Evolutionary conservation across 2,329 filamentous ascomycete species (phyloP), one percentile per base, ranked within the genome.

Genomic region (Diaporthe destruens): DNA sequence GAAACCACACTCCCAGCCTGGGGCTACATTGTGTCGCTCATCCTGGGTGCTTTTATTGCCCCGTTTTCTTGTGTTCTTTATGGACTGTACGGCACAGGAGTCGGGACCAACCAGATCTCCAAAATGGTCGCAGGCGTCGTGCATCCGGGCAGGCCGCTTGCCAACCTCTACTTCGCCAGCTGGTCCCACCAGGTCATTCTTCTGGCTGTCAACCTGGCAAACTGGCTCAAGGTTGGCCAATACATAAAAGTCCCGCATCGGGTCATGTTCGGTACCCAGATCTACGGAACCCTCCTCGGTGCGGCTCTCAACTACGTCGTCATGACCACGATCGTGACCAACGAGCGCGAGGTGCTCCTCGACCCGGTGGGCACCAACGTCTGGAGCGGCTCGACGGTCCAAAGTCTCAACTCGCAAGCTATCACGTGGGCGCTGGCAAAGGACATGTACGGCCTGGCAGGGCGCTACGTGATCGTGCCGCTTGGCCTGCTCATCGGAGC

Each of bases 291-390:
- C 7, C 44, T 80, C 16, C 70, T 82, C 18, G 81, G 81, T 6
- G 81, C 81, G 4, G 65, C 83, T 8, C 79, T 84, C 74, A 84
- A 84, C 71, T 83, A 78, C 61, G 74, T 81, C 49, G 80, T 82
- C 76, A 82, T 81, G 79, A 74, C 74, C 71, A 78, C 76, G n/a
- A 83, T 85, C 57, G 80, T 83, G 16, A 72, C 78, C 16, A 80
- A 80, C 70, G 82, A 85, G 74, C 74, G 74, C 20, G 74, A 79
- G 0, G 81, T 83, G 53, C 76, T 85, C 3, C 75, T 77, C 4
- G 78, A 77, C 16, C 78, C 83, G 32, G 75, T 82, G 65, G 83
- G 83, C 25, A 79, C 77, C 68, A 82, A 82, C 74, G 81, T 84
- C 66, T 84, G 83, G 82, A 81, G 80, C 36, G 82, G 83, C 18